Evolutionary conservation across 176 grass and related monocot genomes (phyloP).

Genomic region (Dactylis glomerata): DNA sequence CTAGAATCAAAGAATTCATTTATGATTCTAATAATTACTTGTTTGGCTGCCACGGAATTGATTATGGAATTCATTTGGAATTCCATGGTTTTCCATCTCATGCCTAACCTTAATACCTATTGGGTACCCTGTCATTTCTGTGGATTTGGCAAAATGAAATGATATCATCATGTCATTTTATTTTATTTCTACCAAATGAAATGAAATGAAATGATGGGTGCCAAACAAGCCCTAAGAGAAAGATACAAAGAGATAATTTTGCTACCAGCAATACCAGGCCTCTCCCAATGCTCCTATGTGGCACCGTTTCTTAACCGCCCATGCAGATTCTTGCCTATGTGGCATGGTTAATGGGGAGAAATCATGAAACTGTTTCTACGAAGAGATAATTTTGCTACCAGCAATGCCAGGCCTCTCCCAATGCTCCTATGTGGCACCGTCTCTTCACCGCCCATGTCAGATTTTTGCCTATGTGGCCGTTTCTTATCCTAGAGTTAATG

Average conservation of each 20-base stretch:
- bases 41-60: no score
- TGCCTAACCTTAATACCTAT: no score
- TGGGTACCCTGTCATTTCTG: no score
- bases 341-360: not conserved
- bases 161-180: no score
- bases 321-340: not conserved
- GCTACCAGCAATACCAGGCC: not conserved
- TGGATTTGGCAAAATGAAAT: no score
- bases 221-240: no score
- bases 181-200: no score
- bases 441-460: not conserved
- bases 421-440: not conserved
- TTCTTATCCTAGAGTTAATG: not conserved
- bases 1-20: no score
- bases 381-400: not conserved
- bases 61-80: no score
- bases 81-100: no score
- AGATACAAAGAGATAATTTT: not conserved
- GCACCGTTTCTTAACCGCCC: not conserved
- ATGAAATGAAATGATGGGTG: no score
- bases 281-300: not conserved
- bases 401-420: not conserved
- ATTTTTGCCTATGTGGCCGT: not conserved
- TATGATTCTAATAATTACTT: no score
- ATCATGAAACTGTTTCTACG: not conserved